Evolutionary conservation across 2,329 filamentous ascomycete species (phyloP), one percentile per base, ranked within the genome.

Genomic region (Penicillium crustosum): DNA sequence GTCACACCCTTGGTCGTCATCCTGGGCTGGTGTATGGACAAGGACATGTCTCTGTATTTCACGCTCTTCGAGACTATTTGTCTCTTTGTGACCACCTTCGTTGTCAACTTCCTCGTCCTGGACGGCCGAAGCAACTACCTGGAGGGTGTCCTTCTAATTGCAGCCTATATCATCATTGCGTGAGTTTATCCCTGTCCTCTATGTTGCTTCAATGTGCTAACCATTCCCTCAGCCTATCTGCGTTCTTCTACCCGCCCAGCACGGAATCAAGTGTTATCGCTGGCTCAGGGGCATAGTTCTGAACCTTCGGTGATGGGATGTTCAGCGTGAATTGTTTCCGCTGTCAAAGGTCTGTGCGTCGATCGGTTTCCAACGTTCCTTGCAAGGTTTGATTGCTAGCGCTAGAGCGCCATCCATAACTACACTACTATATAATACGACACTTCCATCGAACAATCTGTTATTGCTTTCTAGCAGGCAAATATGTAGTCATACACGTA

Each of bases 71-170:
- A 86, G 70, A 86, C 83, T 2, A 77, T 92, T 23, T 88, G 89
- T 41, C 78, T 96, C 41, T 95, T 96, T 66, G 89, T 94, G 13
- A 87, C 90, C 2, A 90, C 91, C 0, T 84, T 96, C 42, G 82
- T 96, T 35, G 89, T 93, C 57, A 96, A 95, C 71, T 96, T 95
- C 71, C 77, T 96, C 43, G 91, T 95, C 49, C 82, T 88, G 21
- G 91, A 95, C 66, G 91, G 91, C 31, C 86, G 91, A 72, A 92
- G 88, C 61, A 91, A 93, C 66, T 94, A 90, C 78, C 81, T 93
- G 0, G 90, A 94, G 73, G 90, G 90, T 3, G 85, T 86, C 59
- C 76, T 93, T 57, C 75, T 94, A 35, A 89, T 92, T 52, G 89
- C 88, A 39, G 82, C 91, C 4, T 94, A 94, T 68, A 79, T 88